These are phyloP conservation scores for Chloranthus sessilifolius DNA, from an alignment of 164 flowering plant species.

Conservation along the genomic window DNA sequence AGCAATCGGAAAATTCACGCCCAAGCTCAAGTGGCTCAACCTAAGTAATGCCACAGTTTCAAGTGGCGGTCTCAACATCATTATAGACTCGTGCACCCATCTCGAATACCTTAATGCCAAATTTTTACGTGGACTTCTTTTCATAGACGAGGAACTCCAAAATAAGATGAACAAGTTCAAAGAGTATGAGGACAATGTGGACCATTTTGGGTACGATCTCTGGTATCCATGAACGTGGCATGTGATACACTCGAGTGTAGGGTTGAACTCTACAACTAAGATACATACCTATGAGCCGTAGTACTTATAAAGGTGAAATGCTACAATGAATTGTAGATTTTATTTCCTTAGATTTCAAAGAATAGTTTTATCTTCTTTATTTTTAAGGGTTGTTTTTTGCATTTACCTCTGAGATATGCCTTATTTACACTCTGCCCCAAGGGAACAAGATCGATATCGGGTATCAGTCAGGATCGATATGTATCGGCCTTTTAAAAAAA, in stretches of 20 bases:
- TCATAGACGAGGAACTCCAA: not conserved
- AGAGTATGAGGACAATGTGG: not conserved
- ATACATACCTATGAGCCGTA: not conserved
- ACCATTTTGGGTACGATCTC: not conserved
- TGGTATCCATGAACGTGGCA: not conserved
- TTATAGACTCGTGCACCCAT: not conserved
- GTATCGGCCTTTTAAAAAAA: not conserved
- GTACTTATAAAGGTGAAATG: not conserved
- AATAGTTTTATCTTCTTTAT: no score
- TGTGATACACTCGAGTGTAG: not conserved
- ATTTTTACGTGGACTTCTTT: not conserved
- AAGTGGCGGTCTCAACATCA: not conserved
- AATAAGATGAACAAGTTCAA: not conserved
- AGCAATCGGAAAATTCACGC: not conserved
- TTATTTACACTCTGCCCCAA: no score
- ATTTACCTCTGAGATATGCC: no score
- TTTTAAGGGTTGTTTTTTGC: no score
- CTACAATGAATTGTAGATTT: not conserved
- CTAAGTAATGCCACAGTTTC: not conserved
- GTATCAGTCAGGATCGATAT: no score
- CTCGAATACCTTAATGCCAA: not conserved
- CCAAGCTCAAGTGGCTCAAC: constrained; percentile 2
- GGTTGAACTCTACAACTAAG: not conserved
- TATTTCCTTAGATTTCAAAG: no score
- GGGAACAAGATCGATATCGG: no score